Conservation (phyloP, 352 stramenopile species). For the Phytophthora cactorum region DNA sequence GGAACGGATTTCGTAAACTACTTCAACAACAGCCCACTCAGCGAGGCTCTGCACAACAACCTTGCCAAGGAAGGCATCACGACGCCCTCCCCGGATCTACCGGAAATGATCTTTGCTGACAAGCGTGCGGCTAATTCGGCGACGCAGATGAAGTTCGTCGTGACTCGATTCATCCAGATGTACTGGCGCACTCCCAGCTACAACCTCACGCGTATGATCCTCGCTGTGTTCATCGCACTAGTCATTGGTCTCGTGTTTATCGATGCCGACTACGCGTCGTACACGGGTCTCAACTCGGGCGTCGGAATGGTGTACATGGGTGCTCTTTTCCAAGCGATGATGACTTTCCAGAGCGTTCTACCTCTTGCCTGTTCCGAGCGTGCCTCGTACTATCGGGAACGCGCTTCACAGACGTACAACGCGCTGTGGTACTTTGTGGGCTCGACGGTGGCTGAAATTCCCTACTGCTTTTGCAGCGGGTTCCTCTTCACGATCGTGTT, state of each 20-base stretch:
- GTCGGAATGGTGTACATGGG: conserved; percentile 82
- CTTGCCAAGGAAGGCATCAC: conserved; percentile 31
- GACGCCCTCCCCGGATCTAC: conserved; percentile 16
- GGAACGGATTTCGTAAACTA: conserved; percentile 28
- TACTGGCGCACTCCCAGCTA: conserved; percentile 43
- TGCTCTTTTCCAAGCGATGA: conserved; percentile 63
- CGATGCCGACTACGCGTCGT: conserved; percentile 36
- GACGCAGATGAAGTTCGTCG: conserved; percentile 34
- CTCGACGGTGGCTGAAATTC: conserved; percentile 37
- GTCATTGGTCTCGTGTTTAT: conserved; percentile 73
- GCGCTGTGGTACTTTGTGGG: conserved; percentile 60
- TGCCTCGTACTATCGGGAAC: conserved; percentile 79
- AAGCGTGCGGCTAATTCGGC: conserved; percentile 30
- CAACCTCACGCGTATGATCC: conserved; percentile 66
- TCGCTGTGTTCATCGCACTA: conserved; percentile 68
- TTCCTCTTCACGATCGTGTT: conserved; percentile 74
- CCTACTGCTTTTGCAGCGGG: conserved; percentile 28
- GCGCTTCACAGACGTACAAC: conserved; percentile 46
- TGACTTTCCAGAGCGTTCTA: conserved; percentile 65
- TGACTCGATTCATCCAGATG: conserved; percentile 36
- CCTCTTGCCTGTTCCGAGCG: conserved; percentile 70
- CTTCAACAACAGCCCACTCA: conserved; percentile 28
- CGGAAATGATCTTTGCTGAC: conserved; percentile 33
- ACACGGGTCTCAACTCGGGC: conserved; percentile 34
- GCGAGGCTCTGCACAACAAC: conserved; percentile 2